phyloP scores from a whole-genome alignment of 768 basidiomycete genomes.

The Lactarius indigo region DNA sequence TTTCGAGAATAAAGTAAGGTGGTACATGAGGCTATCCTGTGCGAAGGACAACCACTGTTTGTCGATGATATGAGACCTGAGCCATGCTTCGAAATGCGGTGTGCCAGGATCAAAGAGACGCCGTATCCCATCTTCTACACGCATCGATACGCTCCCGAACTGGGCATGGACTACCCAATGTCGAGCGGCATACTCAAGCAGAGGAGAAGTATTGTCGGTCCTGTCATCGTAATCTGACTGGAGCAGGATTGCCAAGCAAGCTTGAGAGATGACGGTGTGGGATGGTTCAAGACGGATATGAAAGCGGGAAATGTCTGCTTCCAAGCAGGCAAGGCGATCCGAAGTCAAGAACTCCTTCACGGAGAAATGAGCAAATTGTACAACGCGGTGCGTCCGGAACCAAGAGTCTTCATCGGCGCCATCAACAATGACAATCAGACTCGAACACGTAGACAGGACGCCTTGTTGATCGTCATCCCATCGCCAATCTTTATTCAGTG shows the following conservation, averaged over 20 bases:
- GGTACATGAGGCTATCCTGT: not conserved
- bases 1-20: not conserved
- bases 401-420: not conserved
- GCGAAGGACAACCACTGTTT: not conserved
- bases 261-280: not conserved
- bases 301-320: not conserved
- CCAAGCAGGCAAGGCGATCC: not conserved
- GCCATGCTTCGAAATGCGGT: not conserved
- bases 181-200: not conserved
- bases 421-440: not conserved
- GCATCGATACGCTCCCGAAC: not conserved
- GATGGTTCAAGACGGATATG: not conserved
- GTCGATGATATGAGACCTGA: not conserved
- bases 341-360: constrained; percentile 3
- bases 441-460: not conserved
- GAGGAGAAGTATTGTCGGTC: not conserved
- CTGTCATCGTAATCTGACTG: not conserved
- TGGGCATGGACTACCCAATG: not conserved
- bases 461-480: not conserved
- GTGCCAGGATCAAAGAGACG: not conserved
- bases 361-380: not conserved
- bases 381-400: not conserved
- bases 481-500: not conserved
- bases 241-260: not conserved
- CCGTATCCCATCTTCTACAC: not conserved